phyloP scores from a whole-genome alignment of 306 rosid species.

The Datisca glomerata region DNA sequence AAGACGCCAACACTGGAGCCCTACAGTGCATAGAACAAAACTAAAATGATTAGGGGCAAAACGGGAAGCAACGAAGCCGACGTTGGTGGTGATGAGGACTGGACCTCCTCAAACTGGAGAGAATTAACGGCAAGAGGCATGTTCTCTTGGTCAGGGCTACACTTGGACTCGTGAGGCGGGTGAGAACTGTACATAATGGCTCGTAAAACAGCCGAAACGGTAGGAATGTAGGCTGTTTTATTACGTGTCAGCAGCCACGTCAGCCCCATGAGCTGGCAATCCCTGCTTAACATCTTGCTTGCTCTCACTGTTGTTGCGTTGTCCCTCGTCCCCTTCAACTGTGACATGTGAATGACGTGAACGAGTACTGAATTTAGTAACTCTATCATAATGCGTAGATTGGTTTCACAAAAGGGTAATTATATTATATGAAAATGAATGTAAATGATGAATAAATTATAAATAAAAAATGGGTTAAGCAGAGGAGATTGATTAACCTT shows the following conservation, averaged over 20 bases:
- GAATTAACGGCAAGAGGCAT: constrained; percentile 98
- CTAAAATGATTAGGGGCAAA: constrained; percentile 15
- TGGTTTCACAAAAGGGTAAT: too few relatives aligned
- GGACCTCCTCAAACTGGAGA: constrained; percentile 44
- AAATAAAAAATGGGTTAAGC: neutral
- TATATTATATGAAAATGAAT: neutral
- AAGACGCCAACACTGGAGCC: neutral
- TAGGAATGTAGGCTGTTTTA: constrained; percentile 90
- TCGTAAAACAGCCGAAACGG: constrained; percentile 92
- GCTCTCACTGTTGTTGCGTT: constrained; percentile 36
- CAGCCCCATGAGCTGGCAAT: constrained; percentile 94
- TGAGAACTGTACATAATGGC: constrained; percentile 94
- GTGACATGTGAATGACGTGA: constrained; percentile 1
- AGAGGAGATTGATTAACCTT: constrained; percentile 30
- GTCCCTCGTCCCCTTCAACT: constrained; percentile 41
- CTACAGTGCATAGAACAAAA: constrained; percentile 12
- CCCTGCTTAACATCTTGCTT: constrained; percentile 70
- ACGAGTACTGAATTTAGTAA: too few relatives aligned
- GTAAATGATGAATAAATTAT: too few relatives aligned
- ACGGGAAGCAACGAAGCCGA: constrained; percentile 16
- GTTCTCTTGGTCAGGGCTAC: constrained; percentile 98
- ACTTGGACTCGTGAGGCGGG: constrained; percentile 60
- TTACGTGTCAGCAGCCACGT: constrained; percentile 82
- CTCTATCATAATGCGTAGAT: too few relatives aligned
- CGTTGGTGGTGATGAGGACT: constrained; percentile 25